Base-by-base conservation (phyloP, 768 basidiomycete species). In the Infundibulicybe gibba region DNA sequence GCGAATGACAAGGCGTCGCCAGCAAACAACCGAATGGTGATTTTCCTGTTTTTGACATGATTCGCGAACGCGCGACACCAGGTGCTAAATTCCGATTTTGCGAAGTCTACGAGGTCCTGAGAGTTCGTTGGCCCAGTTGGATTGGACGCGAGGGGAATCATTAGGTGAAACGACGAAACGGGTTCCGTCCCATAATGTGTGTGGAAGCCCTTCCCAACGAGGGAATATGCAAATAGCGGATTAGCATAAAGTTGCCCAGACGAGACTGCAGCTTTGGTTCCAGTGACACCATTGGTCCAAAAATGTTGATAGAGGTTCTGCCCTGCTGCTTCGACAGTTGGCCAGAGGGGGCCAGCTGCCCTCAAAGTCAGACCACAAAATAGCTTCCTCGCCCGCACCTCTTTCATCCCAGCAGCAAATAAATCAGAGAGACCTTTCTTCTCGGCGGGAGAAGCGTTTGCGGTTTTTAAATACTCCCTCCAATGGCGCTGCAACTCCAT, bases 171-270 rank as follows among this genome's bases (percentile, higher is more conserved):
- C 6, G 65, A 49, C 3, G 57, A 16, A 4, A 74, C 48, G 5
- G 74, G 77, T 48, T 74, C 66, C 1, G 70, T 69, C 6, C 68
- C 74, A 49, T 76, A 72, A 44, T 78, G 74, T 1, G 75, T 62
- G 14, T 61, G 54, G 48, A 66, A 76, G 2, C 55, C 64, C 47
- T 61, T 56, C 8, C 75, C 74, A 13, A 54, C 57, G 6, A 61
- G 54, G 2, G 70, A 70, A 51, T 71, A 75, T 0, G 66, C 63
- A 42, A 77, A 77, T 0, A 72, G 74, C 2, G 77, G 77, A 49
- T 80, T 80, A 30, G 70, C 44, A 20, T 65, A 47, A 4, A 54
- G 68, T 2, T 66, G 61, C 5, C 51, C 41, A 3, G 52, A 39
- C 20, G 49, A 43, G 3, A 59, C 43, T 4, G 47, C 49, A 1